phyloP scores from a whole-genome alignment of 164 flowering plant genomes.

The Brasenia schreberi region DNA sequence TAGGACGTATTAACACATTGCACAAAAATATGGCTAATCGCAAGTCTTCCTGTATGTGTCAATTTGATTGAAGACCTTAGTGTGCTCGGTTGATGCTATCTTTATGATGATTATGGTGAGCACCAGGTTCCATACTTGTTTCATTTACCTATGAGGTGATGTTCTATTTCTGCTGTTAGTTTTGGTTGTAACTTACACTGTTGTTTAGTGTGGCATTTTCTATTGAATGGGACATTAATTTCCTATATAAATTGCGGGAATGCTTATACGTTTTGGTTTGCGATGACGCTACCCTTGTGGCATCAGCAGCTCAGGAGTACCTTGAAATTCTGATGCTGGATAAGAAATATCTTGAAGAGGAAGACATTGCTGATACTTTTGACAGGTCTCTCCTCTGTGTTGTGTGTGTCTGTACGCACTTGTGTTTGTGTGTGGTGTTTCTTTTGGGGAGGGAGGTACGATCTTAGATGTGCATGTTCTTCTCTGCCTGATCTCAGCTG shows the following conservation, averaged over 20 bases:
- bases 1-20: no score
- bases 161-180: not conserved
- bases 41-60: no score
- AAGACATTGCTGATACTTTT: slow-evolving; percentile 53
- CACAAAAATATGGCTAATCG: no score
- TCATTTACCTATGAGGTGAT: no score
- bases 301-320: slow-evolving; percentile 52
- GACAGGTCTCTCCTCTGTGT: slow-evolving; percentile 33
- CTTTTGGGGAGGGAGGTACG: no score
- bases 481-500: not conserved
- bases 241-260: slow-evolving; percentile 36
- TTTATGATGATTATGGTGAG: no score
- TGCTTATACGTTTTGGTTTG: slow-evolving; percentile 67
- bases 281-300: slow-evolving; percentile 69
- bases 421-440: not conserved
- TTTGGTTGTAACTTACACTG: not conserved
- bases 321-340: slow-evolving; percentile 36
- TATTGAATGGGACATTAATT: not conserved
- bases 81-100: no score
- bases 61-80: no score
- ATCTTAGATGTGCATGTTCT: not conserved
- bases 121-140: no score
- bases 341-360: slow-evolving; percentile 23
- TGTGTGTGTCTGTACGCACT: not conserved
- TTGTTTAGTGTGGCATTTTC: not conserved